Base-by-base conservation (phyloP, 441 rosid genomes). In the Breynia disticha region DNA sequence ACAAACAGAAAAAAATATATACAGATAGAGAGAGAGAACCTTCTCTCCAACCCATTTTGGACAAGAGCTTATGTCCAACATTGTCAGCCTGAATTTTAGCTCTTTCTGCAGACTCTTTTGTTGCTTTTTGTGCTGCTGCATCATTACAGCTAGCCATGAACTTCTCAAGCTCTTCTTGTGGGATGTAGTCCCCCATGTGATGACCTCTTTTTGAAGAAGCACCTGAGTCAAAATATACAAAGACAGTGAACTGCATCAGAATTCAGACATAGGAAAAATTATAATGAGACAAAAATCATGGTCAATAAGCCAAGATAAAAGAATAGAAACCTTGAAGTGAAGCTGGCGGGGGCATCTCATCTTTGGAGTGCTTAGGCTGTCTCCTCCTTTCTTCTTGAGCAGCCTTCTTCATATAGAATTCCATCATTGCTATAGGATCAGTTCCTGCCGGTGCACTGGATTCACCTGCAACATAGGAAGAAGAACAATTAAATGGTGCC, bases 1-100 rank as follows among this genome's bases (percentile, higher is more conserved):
- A 16, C 6, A 22, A 35, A 59, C 4, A 17, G 7, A n/a, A n/a
- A 20, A 11, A 45, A 20, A 32, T 15, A 32, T 28, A 13, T 51
- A 16, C 11, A 59, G 63, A 20, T 58, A 46, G 46, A 17, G 46
- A 58, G 49, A 37, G 18, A 37, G 57, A 47, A 88, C 96, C 99
- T 87, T 89, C 97, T 83, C 73, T 89, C 97, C 97, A 89, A 21
- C 99, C 99, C 97, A 94, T 94, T 77, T 87, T 89, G n/a, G 97
- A 85, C 69, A 87, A 70, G 53, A 94, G 88, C 50, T 67, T 89
- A 66, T 93, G 99, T 48, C 99, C 99, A 50, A 93, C 97, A 59
- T 93, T 89, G 68, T 87, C 93, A 48, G 99, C 86, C 75, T 93
- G 96, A 56, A 93, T 93, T 72, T 67, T 83, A 16, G 95, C 86